These are phyloP conservation scores for Obelidium mucronatum DNA, from an alignment of 192 early-diverging fungal genomes.

Conservation along the genomic window DNA sequence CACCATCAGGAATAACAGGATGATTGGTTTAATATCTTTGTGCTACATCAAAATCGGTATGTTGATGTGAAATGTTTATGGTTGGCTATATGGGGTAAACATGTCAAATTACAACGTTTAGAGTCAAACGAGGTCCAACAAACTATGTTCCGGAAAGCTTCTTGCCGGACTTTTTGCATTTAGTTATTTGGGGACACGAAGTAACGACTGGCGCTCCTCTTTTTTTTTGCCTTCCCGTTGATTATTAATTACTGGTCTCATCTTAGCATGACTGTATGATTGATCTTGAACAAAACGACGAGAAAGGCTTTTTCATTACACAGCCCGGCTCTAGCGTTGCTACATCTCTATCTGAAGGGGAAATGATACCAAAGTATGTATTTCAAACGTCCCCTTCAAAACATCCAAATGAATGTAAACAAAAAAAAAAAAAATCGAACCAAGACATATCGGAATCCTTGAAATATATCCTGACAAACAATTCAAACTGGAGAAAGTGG, in stretches of 20 bases:
- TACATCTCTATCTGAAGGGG: slow-evolving; percentile 86
- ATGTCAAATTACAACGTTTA: slow-evolving; percentile 25
- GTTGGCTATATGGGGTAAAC: too few relatives aligned
- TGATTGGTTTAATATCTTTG: slow-evolving; percentile 90
- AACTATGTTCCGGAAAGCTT: slow-evolving; percentile 91
- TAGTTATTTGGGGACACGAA: slow-evolving; percentile 96
- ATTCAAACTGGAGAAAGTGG: slow-evolving; percentile 78
- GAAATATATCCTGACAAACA: slow-evolving; percentile 65
- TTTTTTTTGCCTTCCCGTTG: too few relatives aligned
- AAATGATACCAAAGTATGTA: slow-evolving; percentile 75
- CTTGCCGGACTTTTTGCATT: slow-evolving; percentile 79
- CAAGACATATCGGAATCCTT: slow-evolving; percentile 63
- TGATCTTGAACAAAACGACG: slow-evolving; percentile 72
- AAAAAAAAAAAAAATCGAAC: neutral
- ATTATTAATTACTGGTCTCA: neutral
- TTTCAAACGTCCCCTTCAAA: slow-evolving; percentile 44
- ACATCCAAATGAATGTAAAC: neutral
- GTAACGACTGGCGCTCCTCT: neutral
- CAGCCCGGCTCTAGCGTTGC: slow-evolving; percentile 95
- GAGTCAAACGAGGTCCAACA: slow-evolving; percentile 78
- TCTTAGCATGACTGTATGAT: slow-evolving; percentile 84
- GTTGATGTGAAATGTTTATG: neutral
- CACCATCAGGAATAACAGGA: slow-evolving; percentile 33
- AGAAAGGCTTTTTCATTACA: slow-evolving; percentile 76
- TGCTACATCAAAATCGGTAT: slow-evolving; percentile 91